These are phyloP conservation scores for Hagleromyces aurorensis DNA, from an alignment of 805 yeast genomes.

Conservation along the genomic window DNA sequence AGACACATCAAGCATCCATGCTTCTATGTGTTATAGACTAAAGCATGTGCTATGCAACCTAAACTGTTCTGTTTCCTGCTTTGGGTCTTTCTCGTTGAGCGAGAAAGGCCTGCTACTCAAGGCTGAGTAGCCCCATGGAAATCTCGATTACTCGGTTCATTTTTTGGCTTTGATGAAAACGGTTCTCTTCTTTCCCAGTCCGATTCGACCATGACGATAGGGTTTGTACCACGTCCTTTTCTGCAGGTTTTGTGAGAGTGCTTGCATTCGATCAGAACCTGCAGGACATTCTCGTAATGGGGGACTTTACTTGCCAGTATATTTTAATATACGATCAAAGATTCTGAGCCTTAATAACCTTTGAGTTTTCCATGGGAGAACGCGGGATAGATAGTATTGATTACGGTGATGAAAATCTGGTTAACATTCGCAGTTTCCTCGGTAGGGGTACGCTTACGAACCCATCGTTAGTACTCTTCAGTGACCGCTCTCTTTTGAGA, in stretches of 20 bases:
- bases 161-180: conserved; percentile 36
- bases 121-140: conserved; percentile 19
- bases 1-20: too few relatives aligned
- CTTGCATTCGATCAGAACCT: not conserved
- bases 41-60: too few relatives aligned
- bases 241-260: conserved; percentile 20
- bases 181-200: conserved; percentile 85
- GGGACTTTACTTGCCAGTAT: conserved; percentile 87
- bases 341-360: conserved; percentile 31
- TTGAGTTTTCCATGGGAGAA: conserved; percentile 6
- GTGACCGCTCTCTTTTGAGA: conserved; percentile 68
- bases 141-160: conserved; percentile 5
- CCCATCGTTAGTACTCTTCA: conserved; percentile 66
- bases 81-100: too few relatives aligned
- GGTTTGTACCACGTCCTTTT: conserved; percentile 36
- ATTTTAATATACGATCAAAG: conserved; percentile 23
- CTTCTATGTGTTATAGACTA: too few relatives aligned
- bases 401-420: conserved; percentile 67
- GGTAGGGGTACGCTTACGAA: conserved; percentile 77
- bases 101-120: too few relatives aligned
- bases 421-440: conserved; percentile 93
- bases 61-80: too few relatives aligned
- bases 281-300: conserved; percentile 5
- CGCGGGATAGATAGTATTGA: conserved; percentile 5
- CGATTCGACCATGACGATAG: conserved; percentile 91